These are phyloP conservation scores for Neopestalotiopsis clavispora DNA, from an alignment of 2,329 filamentous ascomycete genomes.

Conservation along the genomic window DNA sequence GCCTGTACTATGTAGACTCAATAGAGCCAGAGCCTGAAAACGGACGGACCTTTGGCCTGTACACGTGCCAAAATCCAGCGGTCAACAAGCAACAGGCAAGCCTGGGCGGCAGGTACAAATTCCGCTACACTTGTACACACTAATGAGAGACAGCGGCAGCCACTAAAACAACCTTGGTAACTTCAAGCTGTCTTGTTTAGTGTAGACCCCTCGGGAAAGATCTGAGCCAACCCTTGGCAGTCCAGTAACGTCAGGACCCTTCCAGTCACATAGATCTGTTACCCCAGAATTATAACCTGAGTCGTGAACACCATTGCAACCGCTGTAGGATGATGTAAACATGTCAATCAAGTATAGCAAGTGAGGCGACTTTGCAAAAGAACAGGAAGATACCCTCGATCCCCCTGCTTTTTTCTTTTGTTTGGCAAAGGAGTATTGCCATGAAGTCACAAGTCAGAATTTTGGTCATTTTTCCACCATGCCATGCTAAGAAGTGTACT, in stretches of 20 bases:
- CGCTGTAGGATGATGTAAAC: not conserved
- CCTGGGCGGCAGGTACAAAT: not conserved
- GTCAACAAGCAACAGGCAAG: slow-evolving; percentile 4
- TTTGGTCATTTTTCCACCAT: not conserved
- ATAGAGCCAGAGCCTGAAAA: slow-evolving; percentile 6
- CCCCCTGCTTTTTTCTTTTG: not conserved
- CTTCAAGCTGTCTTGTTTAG: not conserved
- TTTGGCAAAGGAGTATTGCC: not conserved
- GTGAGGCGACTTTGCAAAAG: not conserved
- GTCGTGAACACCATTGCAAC: not conserved
- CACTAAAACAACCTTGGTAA: slow-evolving; percentile 15
- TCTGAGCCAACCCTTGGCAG: slow-evolving; percentile 2
- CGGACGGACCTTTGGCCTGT: not conserved
- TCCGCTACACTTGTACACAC: not conserved
- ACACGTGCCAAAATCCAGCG: slow-evolving; percentile 10
- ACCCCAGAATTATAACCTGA: not conserved
- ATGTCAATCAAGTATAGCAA: not conserved
- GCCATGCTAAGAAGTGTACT: not conserved
- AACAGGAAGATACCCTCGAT: not conserved
- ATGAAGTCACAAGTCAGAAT: not conserved
- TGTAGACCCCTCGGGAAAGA: not conserved
- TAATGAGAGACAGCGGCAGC: not conserved
- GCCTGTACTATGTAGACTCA: not conserved
- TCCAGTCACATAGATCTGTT: not conserved
- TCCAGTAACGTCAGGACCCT: not conserved